phyloP scores from a whole-genome alignment of 2,329 filamentous ascomycete genomes.

The Penicillium concentricum region DNA sequence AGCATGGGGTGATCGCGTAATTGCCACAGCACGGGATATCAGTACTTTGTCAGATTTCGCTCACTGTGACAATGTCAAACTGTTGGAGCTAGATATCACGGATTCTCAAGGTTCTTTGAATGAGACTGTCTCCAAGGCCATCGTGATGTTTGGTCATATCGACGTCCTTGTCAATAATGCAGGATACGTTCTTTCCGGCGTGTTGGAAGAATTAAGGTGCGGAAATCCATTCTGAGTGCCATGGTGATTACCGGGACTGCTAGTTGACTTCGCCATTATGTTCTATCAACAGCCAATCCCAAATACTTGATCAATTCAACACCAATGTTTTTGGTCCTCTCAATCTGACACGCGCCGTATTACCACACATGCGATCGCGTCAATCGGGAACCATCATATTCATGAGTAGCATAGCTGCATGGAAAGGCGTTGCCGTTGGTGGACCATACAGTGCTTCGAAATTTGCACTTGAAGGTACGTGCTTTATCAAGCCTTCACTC shows the following conservation, averaged over 20 bases:
- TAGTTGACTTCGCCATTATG: neutral
- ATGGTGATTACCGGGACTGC: no score
- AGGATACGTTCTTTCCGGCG: neutral
- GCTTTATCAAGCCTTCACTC: neutral
- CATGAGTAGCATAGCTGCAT: slow-evolving; percentile 2
- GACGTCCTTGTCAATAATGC: neutral
- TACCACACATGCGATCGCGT: neutral
- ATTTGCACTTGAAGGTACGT: slow-evolving; percentile 9
- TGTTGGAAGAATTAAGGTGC: neutral
- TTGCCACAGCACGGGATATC: no score
- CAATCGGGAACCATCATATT: neutral
- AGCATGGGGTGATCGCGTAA: no score
- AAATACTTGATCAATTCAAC: neutral
- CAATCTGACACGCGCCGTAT: neutral
- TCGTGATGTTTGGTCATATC: neutral
- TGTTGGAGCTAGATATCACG: neutral
- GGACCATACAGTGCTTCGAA: slow-evolving; percentile 2
- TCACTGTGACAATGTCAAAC: neutral
- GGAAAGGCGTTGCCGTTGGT: neutral
- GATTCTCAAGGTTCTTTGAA: neutral
- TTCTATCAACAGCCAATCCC: neutral
- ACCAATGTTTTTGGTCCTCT: neutral
- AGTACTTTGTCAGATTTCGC: no score
- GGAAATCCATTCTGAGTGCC: no score
- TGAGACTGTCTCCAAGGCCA: neutral